A percentile compares a stretch with the other conserved stretches of the same genome.
phyloP scores from a whole-genome alignment of 1,139 yeast genomes.

The Zygosaccharomyces pseudobailii region DNA sequence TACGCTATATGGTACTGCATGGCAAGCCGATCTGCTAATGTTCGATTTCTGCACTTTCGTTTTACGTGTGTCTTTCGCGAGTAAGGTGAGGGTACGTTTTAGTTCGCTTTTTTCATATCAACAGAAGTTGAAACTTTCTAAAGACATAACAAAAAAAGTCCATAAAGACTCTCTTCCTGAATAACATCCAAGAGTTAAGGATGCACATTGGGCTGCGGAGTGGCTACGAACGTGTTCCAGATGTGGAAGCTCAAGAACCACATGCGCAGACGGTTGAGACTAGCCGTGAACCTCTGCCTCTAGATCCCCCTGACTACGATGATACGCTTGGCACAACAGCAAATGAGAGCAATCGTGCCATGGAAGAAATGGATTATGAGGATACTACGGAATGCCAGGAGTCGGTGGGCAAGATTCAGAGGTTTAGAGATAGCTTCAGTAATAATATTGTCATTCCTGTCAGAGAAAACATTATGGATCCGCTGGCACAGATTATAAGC shows the following conservation, averaged over 20 bases:
- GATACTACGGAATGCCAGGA: constrained; percentile 6
- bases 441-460: constrained; percentile 22
- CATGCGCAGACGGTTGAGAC: constrained; percentile 1
- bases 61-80: neutral
- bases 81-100: neutral
- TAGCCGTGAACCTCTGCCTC: constrained; percentile 8
- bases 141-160: neutral
- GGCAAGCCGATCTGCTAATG: neutral
- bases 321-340: constrained; percentile 1
- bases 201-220: constrained; percentile 10
- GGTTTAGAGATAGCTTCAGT: constrained; percentile 14
- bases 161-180: neutral
- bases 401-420: constrained; percentile 12
- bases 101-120: neutral
- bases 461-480: constrained; percentile 23
- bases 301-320: constrained; percentile 19
- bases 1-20: constrained; percentile 43
- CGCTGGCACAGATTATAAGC: constrained; percentile 26
- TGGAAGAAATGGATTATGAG: constrained; percentile 18
- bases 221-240: constrained; percentile 16
- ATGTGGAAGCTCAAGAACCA: constrained; percentile 8
- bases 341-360: neutral
- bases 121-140: neutral
- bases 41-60: neutral
- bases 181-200: neutral